phyloP scores from a whole-genome alignment of 2,329 filamentous ascomycete genomes.

The Pseudogymnoascus sp. region DNA sequence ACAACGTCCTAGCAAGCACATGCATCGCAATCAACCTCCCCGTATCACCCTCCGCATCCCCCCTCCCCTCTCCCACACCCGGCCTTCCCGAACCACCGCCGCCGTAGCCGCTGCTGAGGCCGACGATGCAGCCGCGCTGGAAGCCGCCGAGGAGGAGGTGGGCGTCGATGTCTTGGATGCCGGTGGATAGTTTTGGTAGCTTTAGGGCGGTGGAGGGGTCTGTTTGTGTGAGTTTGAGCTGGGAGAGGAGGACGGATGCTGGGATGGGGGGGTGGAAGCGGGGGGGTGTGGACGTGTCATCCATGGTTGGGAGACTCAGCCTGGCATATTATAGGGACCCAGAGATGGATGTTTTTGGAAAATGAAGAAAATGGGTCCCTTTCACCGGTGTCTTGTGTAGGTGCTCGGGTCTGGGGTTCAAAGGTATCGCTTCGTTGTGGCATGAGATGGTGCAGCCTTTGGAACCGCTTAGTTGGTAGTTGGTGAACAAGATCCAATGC shows the following conservation, averaged over 20 bases:
- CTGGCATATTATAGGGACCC: neutral
- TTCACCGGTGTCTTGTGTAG: no score
- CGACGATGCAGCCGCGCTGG: slow-evolving; percentile 44
- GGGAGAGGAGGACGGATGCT: neutral
- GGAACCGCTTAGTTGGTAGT: no score
- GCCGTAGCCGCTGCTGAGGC: slow-evolving; percentile 43
- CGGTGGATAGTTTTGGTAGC: slow-evolving; percentile 23
- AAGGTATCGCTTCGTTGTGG: no score
- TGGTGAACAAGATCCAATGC: neutral
- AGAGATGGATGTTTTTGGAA: no score
- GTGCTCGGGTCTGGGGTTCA: no score
- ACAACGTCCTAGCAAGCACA: neutral
- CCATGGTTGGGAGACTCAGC: no score
- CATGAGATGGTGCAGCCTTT: no score
- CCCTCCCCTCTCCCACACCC: neutral
- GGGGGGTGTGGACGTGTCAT: neutral
- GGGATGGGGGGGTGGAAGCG: neutral
- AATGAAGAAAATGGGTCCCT: no score
- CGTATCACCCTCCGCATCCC: neutral
- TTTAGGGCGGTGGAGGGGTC: neutral
- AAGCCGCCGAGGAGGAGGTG: slow-evolving; percentile 40
- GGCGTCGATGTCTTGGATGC: slow-evolving; percentile 42
- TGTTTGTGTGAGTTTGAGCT: neutral
- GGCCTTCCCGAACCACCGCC: slow-evolving; percentile 27
- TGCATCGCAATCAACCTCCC: neutral